Evolutionary conservation across 805 yeast genomes (phyloP).

Genomic region (Ogataea nitratoaversa): DNA sequence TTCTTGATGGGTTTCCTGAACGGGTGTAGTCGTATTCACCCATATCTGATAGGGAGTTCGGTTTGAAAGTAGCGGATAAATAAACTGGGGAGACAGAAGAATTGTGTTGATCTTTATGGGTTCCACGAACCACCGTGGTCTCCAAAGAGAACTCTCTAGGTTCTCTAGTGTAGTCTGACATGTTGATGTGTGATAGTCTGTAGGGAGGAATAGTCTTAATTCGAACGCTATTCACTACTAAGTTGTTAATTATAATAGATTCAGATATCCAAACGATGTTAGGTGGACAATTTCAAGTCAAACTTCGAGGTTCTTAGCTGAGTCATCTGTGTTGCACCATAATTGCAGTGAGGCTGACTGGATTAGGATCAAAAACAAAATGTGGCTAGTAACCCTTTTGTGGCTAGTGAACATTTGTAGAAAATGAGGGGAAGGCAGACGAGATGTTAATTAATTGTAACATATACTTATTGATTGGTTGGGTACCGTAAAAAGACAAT

Average conservation of each 20-base stretch:
- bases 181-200: background rate
- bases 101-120: slow-evolving; percentile 64
- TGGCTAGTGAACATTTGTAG: too few species aligned
- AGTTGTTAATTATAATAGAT: too few species aligned
- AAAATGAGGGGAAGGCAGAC: background rate
- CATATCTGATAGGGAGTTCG: slow-evolving; percentile 63
- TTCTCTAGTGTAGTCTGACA: slow-evolving; percentile 1
- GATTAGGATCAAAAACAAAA: too few species aligned
- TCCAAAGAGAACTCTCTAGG: slow-evolving; percentile 48
- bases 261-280: too few species aligned
- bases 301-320: too few species aligned
- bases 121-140: slow-evolving; percentile 64
- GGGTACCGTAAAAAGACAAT: too few species aligned
- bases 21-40: slow-evolving; percentile 86
- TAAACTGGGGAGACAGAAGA: slow-evolving; percentile 86
- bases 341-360: too few species aligned
- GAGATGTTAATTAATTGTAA: background rate
- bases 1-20: slow-evolving; percentile 91
- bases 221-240: too few species aligned
- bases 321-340: too few species aligned
- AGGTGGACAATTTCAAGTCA: too few species aligned
- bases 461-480: background rate
- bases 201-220: too few species aligned
- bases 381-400: too few species aligned
- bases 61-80: slow-evolving; percentile 94